Conservation (phyloP, 2,329 filamentous ascomycete species). For the Penicillium sp. region DNA sequence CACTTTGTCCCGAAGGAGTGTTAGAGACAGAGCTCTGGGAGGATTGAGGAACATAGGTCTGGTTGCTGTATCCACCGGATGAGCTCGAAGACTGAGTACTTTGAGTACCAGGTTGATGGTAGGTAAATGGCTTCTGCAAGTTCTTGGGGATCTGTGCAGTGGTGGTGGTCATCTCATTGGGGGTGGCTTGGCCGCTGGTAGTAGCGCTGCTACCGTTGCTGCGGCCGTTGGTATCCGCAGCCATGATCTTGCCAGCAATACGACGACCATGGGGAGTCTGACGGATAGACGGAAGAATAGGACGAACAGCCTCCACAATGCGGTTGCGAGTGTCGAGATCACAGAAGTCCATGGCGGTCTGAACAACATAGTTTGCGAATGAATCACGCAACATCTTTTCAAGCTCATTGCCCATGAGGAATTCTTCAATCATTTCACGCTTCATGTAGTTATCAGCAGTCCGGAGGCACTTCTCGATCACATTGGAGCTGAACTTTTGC, state of each 20-base stretch:
- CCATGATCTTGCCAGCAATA: constrained; percentile 81
- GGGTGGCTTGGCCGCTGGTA: constrained; percentile 38
- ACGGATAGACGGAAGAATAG: constrained; percentile 79
- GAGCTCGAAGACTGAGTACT: constrained; percentile 26
- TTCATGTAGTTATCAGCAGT: constrained; percentile 74
- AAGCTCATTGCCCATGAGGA: constrained; percentile 71
- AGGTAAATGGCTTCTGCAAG: constrained; percentile 33
- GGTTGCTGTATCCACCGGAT: constrained; percentile 29
- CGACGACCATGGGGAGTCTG: constrained; percentile 92
- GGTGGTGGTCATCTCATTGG: constrained; percentile 37
- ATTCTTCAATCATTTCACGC: constrained; percentile 80
- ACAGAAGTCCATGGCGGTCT: constrained; percentile 88
- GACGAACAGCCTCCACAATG: constrained; percentile 81
- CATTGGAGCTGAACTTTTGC: constrained; percentile 99
- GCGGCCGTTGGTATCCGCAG: constrained; percentile 49
- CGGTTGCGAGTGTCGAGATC: constrained; percentile 70
- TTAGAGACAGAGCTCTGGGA: constrained; percentile 23
- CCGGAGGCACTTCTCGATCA: constrained; percentile 93
- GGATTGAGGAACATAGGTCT: constrained; percentile 26
- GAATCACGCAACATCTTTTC: constrained; percentile 87
- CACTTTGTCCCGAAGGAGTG: constrained; percentile 30
- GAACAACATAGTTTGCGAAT: constrained; percentile 96
- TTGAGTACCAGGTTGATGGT: constrained; percentile 28
- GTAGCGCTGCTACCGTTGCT: constrained; percentile 35
- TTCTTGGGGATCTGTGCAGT: constrained; percentile 38